Percentiles rank a stretch among this genome's conserved stretches.
phyloP scores from a whole-genome alignment of 1,284 basidiomycete species.

The Lentinula novae-zelandiae region DNA sequence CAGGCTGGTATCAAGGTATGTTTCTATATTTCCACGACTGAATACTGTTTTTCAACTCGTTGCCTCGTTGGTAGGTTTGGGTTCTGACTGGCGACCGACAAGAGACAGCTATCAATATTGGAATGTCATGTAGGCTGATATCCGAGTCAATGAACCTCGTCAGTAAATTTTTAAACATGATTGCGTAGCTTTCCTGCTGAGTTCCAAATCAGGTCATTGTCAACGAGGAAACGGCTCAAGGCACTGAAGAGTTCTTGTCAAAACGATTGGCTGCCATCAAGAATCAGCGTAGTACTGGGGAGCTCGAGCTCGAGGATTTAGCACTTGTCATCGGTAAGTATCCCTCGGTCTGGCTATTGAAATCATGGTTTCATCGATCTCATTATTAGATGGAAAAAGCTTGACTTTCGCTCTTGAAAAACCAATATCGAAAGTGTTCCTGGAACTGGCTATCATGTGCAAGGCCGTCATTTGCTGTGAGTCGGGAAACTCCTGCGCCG shows the following conservation, averaged over 20 bases:
- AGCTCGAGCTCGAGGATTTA: slow-evolving; percentile 91
- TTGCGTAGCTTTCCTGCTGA: background rate
- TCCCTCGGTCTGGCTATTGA: background rate
- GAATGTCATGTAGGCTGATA: slow-evolving; percentile 94
- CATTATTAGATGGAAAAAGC: slow-evolving; percentile 87
- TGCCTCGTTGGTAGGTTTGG: slow-evolving; percentile 67
- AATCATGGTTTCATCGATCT: background rate
- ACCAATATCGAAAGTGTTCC: slow-evolving; percentile 82
- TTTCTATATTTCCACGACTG: background rate
- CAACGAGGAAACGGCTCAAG: slow-evolving; percentile 85
- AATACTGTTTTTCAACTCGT: background rate
- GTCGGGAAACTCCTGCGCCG: slow-evolving; percentile 24
- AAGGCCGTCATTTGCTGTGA: slow-evolving; percentile 97
- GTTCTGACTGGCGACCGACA: slow-evolving; percentile 97
- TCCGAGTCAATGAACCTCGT: slow-evolving; percentile 99
- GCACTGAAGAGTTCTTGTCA: slow-evolving; percentile 83
- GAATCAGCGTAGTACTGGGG: slow-evolving; percentile 86
- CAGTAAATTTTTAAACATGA: slow-evolving; percentile 21
- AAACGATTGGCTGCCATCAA: slow-evolving; percentile 91
- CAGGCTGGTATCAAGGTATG: slow-evolving; percentile 93
- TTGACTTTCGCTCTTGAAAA: slow-evolving; percentile 92
- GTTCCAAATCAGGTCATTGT: slow-evolving; percentile 70
- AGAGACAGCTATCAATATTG: slow-evolving; percentile 99
- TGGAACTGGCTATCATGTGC: slow-evolving; percentile 97
- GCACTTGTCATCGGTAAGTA: slow-evolving; percentile 87